Percentiles rank a stretch among this genome's conserved stretches.
phyloP scores from a whole-genome alignment of 495 filamentous ascomycete genomes.

The Neurospora sp. region DNA sequence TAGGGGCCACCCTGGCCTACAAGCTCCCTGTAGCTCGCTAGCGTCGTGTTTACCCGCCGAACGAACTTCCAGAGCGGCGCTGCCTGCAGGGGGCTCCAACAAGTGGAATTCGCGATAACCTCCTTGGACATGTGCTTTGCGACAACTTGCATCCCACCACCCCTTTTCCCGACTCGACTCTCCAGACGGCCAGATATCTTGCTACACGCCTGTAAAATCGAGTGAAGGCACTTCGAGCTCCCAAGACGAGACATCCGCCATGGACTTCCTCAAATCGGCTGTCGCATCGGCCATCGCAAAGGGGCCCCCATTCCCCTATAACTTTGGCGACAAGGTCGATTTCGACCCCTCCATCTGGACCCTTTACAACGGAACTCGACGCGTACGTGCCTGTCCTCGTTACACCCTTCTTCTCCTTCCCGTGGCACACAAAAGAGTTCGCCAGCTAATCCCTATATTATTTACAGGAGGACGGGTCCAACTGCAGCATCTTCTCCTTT shows the following conservation, averaged over 20 bases:
- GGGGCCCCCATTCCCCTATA: slow-evolving; percentile 83
- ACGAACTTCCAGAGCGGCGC: background rate
- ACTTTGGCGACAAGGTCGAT: slow-evolving; percentile 82
- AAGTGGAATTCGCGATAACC: background rate
- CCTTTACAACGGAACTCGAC: slow-evolving; percentile 81
- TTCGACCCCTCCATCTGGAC: slow-evolving; percentile 86
- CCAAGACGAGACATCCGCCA: slow-evolving; percentile 21
- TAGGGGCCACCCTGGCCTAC: background rate
- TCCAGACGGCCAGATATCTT: background rate
- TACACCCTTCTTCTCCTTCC: background rate
- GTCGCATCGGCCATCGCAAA: slow-evolving; percentile 94
- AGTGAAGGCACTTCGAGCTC: background rate
- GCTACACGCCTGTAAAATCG: background rate
- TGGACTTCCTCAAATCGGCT: slow-evolving; percentile 97
- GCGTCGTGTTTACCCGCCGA: background rate
- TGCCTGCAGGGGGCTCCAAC: background rate
- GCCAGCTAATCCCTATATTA: slow-evolving; percentile 1
- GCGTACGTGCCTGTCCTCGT: slow-evolving; percentile 42
- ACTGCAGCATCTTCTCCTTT: slow-evolving; percentile 95
- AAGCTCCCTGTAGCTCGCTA: background rate
- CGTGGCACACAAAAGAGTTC: background rate
- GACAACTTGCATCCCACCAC: background rate
- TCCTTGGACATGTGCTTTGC: background rate
- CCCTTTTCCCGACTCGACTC: background rate
- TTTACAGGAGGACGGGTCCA: slow-evolving; percentile 74